These are phyloP conservation scores for Candida qinlingensis DNA, from an alignment of 805 yeast genomes.

Conservation along the genomic window DNA sequence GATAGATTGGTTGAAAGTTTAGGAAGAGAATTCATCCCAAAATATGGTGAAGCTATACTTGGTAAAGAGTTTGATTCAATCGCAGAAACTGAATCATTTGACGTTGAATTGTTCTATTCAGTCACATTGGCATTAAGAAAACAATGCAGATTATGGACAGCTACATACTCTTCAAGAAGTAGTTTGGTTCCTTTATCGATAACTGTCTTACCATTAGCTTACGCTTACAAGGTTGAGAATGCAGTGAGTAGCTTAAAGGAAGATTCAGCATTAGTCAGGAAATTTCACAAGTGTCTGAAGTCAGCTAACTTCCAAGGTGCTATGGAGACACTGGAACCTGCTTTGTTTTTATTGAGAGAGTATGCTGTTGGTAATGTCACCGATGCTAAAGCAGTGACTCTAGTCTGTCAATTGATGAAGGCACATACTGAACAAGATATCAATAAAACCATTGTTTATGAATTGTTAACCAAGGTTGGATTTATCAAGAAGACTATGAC, in stretches of 20 bases:
- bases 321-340: constrained; percentile 26
- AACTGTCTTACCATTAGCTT: constrained; percentile 37
- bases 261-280: constrained; percentile 20
- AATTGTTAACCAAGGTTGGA: constrained; percentile 35
- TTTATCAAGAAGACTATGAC: constrained; percentile 13
- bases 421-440: constrained; percentile 35
- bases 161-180: constrained; percentile 26
- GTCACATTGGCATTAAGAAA: constrained; percentile 45
- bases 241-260: constrained; percentile 26
- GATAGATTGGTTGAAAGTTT: constrained; percentile 11
- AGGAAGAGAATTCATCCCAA: constrained; percentile 26
- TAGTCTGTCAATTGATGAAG: constrained; percentile 37
- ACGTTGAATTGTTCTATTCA: constrained; percentile 34
- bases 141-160: constrained; percentile 42
- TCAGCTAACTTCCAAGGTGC: neutral
- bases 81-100: constrained; percentile 5
- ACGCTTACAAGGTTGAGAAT: constrained; percentile 30
- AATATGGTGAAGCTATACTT: constrained; percentile 5
- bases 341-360: constrained; percentile 44
- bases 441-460: constrained; percentile 49
- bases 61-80: constrained; percentile 17
- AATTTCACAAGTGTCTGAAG: constrained; percentile 22
- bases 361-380: constrained; percentile 50
- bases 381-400: constrained; percentile 44
- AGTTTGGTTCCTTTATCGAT: constrained; percentile 37